Base-by-base conservation (phyloP, 805 yeast species). In the Lachancea sp. region DNA sequence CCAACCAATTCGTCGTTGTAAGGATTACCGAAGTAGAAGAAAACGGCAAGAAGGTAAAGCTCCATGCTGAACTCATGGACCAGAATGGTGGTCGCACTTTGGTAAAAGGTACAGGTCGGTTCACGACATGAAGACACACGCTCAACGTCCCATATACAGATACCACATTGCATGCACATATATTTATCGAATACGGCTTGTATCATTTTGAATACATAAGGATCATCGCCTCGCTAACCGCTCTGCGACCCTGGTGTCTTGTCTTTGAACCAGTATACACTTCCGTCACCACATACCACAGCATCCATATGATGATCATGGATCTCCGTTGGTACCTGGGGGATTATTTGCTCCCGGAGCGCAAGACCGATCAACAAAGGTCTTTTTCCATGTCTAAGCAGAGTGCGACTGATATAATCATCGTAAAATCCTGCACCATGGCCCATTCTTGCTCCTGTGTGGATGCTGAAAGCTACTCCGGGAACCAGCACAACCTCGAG, bases 381-480 rank as follows among this genome's bases (percentile, higher is more conserved):
- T 22, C 42, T 40, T 8, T 42, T 34, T 16, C 54, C 48, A 26
- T 51, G 46, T 18, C 47, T 41, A 20, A 48, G 42, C 8, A 46
- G 18, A 49, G 77, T 77, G 37, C 82, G 63, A 34, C 69, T 64
- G 30, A 83, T 70, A 51, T 69, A 83, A 51, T 81, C 86, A 58
- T 90, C 98, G 58, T 92, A 90, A 59, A 76, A 88, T 0, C 97
- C 98, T 4, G 80, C 90, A 1, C 98, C 98, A 57, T 87, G 95
- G 1, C 98, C 98, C 39, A 90, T 57, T 40, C 98, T 59, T 9
- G 67, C 58, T 17, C 78, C 64, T 5, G 48, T 45, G 18, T 48
- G 37, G 5, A 56, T 51, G 9, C 55, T 47, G 59, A 85, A 89
- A 1, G 85, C 96, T 1, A 90, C 80, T 0, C 95, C 97, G 0